Conservation (phyloP, 225 moss, liverwort and hornwort genomes). For the Rhytidiadelphus loreus region DNA sequence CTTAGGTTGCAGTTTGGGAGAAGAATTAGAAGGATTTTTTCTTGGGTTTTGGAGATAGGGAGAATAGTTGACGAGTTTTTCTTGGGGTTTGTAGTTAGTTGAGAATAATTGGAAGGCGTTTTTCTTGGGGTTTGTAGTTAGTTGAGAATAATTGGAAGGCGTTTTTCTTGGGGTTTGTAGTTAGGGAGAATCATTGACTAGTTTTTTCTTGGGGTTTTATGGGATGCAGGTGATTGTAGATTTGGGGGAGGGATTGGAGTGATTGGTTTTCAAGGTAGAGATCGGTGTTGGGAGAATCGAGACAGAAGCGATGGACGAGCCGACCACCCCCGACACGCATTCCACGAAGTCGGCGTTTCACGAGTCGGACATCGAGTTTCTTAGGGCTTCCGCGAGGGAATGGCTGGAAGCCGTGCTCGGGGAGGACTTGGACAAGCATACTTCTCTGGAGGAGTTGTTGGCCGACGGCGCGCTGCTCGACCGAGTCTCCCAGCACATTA, state of each 20-base stretch:
- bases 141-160: neutral
- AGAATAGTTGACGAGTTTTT: neutral
- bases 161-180: neutral
- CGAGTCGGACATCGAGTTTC: slow-evolving; percentile 40
- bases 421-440: slow-evolving; percentile 9
- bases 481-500: slow-evolving; percentile 15
- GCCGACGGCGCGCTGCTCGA: slow-evolving; percentile 29
- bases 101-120: neutral
- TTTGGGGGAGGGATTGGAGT: neutral
- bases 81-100: neutral
- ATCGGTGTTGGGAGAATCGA: neutral
- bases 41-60: neutral
- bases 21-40: neutral
- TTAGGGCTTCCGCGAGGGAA: slow-evolving; percentile 29
- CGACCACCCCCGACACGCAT: slow-evolving; percentile 26
- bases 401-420: slow-evolving; percentile 44
- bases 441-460: slow-evolving; percentile 25
- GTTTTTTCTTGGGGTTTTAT: neutral
- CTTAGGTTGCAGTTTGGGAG: neutral
- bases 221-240: neutral
- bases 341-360: slow-evolving; percentile 29
- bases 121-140: neutral
- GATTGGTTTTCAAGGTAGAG: neutral
- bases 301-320: slow-evolving; percentile 14
- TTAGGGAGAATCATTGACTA: neutral